A percentile compares a stretch with the other conserved stretches of the same genome.
These are phyloP conservation scores for Barnettozyma hawaiiensis DNA, from an alignment of 1,139 yeast species.

Conservation along the genomic window DNA sequence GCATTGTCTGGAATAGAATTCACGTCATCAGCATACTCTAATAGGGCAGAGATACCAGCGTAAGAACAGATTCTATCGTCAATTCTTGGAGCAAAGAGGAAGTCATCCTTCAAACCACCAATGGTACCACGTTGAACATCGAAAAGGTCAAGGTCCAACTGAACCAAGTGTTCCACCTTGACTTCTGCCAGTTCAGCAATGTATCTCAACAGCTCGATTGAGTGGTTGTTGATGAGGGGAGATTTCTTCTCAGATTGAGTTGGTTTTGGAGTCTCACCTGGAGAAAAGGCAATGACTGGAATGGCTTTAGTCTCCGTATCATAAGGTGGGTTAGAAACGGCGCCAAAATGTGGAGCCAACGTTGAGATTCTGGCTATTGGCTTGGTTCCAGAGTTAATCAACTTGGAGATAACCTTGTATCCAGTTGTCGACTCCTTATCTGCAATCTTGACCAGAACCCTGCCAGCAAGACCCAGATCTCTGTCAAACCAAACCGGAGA, in stretches of 20 bases:
- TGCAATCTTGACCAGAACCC: constrained; percentile 40
- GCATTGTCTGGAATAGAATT: constrained; percentile 31
- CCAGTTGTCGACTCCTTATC: constrained; percentile 23
- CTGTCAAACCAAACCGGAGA: constrained; percentile 57
- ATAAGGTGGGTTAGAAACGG: constrained; percentile 43
- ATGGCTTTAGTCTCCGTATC: constrained; percentile 58
- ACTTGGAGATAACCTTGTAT: constrained; percentile 33
- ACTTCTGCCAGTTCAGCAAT: constrained; percentile 45
- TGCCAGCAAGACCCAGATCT: constrained; percentile 64
- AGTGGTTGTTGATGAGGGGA: constrained; percentile 58
- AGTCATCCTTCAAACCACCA: constrained; percentile 58
- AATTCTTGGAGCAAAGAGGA: constrained; percentile 57
- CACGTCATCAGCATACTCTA: constrained; percentile 35
- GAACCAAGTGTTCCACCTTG: constrained; percentile 47
- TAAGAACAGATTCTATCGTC: constrained; percentile 65
- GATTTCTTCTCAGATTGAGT: constrained; percentile 56
- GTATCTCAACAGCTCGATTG: constrained; percentile 49
- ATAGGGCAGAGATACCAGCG: constrained; percentile 48
- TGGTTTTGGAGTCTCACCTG: constrained; percentile 34
- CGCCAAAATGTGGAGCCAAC: constrained; percentile 63
- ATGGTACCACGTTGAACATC: constrained; percentile 58
- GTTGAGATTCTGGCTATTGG: constrained; percentile 64
- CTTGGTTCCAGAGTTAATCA: constrained; percentile 53
- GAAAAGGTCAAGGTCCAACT: constrained; percentile 55
- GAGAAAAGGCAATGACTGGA: constrained; percentile 50